A percentile compares a stretch with the other conserved stretches of the same genome.
Conservation (phyloP, 352 stramenopile species). For the Poterioochromonas sp. region DNA sequence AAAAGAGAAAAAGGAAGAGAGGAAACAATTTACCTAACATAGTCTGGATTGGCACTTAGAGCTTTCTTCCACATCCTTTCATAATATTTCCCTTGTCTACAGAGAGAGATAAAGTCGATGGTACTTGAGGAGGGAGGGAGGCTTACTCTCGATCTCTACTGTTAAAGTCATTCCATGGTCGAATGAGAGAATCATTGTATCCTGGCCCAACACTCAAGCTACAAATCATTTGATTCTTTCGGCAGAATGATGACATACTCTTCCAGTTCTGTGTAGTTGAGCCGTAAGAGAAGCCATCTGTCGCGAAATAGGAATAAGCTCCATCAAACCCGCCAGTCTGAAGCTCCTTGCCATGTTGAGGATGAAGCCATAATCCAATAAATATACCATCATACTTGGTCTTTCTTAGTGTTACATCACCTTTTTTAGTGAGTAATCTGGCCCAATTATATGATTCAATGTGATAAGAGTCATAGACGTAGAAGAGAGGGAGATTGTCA, state of each 20-base stretch:
- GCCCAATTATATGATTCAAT: constrained; percentile 38
- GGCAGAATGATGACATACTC: background rate
- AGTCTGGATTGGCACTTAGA: background rate
- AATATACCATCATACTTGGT: constrained; percentile 34
- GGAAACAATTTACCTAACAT: constrained; percentile 27
- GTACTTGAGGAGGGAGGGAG: no score
- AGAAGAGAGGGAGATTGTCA: constrained; percentile 39
- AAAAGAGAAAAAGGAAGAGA: background rate
- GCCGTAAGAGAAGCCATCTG: constrained; percentile 42
- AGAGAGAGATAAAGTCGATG: background rate
- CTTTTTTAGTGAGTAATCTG: constrained; percentile 5
- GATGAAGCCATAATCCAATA: constrained; percentile 34
- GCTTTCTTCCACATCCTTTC: constrained; percentile 28
- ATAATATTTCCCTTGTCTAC: constrained; percentile 36
- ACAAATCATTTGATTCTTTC: constrained; percentile 34
- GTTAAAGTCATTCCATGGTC: constrained; percentile 42
- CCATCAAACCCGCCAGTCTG: constrained; percentile 38
- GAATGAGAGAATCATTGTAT: constrained; percentile 45
- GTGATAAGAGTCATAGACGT: constrained; percentile 47
- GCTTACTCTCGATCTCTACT: constrained; percentile 23
- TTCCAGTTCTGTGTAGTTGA: constrained; percentile 35
- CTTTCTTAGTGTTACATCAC: background rate
- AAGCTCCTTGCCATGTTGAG: constrained; percentile 3
- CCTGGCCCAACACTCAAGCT: constrained; percentile 37
- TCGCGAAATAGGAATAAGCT: constrained; percentile 46